Percentiles rank a stretch among this genome's conserved stretches.
Conservation (phyloP, 2,329 filamentous ascomycete genomes). For the Lachnellula suecica region DNA sequence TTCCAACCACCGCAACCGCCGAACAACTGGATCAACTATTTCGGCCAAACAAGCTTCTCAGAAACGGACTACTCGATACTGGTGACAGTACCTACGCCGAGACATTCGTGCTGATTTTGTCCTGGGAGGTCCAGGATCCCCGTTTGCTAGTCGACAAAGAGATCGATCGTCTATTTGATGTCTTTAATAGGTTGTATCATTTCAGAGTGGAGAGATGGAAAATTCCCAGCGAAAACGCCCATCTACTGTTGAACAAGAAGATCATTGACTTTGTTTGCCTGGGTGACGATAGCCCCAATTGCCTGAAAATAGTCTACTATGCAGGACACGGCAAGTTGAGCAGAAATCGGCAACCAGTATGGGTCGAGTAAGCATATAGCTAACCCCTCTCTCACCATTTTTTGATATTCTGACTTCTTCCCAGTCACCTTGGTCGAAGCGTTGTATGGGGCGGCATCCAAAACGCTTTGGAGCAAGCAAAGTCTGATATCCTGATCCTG, state of each 20-base stretch:
- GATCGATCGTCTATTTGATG: not conserved
- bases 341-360: not conserved
- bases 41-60: too few species aligned
- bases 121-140: too few species aligned
- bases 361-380: not conserved
- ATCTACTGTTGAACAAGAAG: not conserved
- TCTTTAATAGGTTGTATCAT: not conserved
- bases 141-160: not conserved
- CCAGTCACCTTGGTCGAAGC: not conserved
- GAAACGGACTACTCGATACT: too few species aligned
- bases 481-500: slow-evolving; percentile 56
- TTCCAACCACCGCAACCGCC: too few species aligned
- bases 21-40: too few species aligned
- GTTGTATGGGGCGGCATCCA: slow-evolving; percentile 6
- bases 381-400: not conserved
- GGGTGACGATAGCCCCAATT: not conserved
- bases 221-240: not conserved
- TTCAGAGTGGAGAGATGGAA: not conserved
- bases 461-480: slow-evolving; percentile 54
- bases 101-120: too few species aligned
- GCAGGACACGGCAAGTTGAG: not conserved
- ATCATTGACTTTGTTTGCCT: not conserved
- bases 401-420: not conserved
- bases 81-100: too few species aligned
- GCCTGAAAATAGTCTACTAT: slow-evolving; percentile 1